These are phyloP conservation scores for Myriosclerotinia duriaeana DNA, from an alignment of 2,329 filamentous ascomycete genomes.

Conservation along the genomic window DNA sequence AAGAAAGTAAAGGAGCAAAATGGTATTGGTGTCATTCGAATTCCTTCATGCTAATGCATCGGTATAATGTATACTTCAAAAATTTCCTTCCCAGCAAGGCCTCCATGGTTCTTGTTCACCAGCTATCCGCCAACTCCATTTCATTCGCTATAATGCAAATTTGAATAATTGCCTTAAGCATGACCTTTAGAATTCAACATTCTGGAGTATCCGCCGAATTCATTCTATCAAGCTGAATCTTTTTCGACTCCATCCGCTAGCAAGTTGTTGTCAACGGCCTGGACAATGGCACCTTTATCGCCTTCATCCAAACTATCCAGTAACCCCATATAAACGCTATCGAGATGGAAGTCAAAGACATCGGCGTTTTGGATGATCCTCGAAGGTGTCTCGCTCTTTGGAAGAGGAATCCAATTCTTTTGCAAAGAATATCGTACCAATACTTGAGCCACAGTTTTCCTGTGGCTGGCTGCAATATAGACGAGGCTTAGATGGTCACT, in stretches of 20 bases:
- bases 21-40: no score
- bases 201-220: background rate
- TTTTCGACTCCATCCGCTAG: background rate
- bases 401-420: constrained; percentile 66
- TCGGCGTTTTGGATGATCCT: constrained; percentile 61
- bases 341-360: constrained; percentile 56
- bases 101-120: no score
- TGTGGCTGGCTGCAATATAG: constrained; percentile 57
- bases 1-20: no score
- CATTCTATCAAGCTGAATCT: background rate
- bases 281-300: constrained; percentile 43
- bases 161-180: background rate
- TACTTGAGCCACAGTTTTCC: constrained; percentile 62
- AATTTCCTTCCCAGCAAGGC: no score
- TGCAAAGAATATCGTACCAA: constrained; percentile 58
- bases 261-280: constrained; percentile 34
- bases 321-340: constrained; percentile 55
- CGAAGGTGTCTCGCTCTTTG: constrained; percentile 61
- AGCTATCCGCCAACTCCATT: no score
- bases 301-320: constrained; percentile 54
- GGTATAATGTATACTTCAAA: no score
- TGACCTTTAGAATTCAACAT: no score
- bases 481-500: constrained; percentile 53
- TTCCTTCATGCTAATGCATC: no score
- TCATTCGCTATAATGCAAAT: background rate